Percentiles rank a stretch among this genome's conserved stretches.
phyloP scores from a whole-genome alignment of 768 basidiomycete species.

The Tephrocybe sp. region DNA sequence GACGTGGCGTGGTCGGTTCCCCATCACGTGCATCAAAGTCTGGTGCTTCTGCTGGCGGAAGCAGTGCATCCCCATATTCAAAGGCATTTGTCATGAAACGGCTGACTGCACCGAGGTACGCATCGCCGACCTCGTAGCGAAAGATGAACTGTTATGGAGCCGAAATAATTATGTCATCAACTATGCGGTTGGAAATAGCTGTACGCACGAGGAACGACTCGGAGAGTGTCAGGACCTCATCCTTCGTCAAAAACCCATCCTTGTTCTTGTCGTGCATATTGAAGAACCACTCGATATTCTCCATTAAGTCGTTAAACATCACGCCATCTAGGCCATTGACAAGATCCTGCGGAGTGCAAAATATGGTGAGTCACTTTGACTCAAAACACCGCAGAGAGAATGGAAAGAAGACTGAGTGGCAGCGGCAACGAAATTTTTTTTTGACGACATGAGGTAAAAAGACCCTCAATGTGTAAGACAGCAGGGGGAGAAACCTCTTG shows the following conservation, averaged over 20 bases:
- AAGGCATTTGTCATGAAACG: constrained; percentile 98
- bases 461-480: too few relatives aligned
- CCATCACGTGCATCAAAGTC: constrained; percentile 8
- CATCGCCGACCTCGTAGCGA: constrained; percentile 94
- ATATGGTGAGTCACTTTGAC: background rate
- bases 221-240: constrained; percentile 92
- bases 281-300: constrained; percentile 99
- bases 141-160: constrained; percentile 79
- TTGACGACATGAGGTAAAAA: too few relatives aligned
- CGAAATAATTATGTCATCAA: constrained; percentile 3
- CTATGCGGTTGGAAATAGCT: background rate
- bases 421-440: too few relatives aligned
- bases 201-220: constrained; percentile 83
- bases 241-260: constrained; percentile 93
- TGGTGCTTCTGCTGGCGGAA: constrained; percentile 45
- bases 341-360: constrained; percentile 58
- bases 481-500: too few relatives aligned
- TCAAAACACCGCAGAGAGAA: background rate
- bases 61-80: constrained; percentile 94
- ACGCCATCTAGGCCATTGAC: constrained; percentile 87
- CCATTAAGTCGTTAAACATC: constrained; percentile 97
- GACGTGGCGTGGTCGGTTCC: constrained; percentile 36
- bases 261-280: constrained; percentile 94
- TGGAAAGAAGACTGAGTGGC: background rate
- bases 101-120: constrained; percentile 93